These are phyloP conservation scores for Phaeotremella skinneri DNA, from an alignment of 768 basidiomycete species.

Conservation along the genomic window DNA sequence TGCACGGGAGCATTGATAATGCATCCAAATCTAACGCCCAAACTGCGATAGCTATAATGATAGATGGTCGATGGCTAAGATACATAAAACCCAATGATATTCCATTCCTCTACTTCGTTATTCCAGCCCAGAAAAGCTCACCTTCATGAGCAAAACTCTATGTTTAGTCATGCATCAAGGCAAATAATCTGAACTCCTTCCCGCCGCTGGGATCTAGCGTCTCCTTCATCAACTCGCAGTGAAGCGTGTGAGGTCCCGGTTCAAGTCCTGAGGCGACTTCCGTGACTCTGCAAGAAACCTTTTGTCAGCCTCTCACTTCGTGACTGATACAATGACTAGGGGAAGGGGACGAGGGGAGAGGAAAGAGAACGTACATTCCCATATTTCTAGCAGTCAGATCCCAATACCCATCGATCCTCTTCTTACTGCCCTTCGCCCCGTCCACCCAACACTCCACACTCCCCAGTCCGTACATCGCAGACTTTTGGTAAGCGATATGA, in stretches of 20 bases:
- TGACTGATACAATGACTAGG: not conserved
- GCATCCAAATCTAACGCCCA: too few relatives aligned
- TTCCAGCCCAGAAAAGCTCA: too few relatives aligned
- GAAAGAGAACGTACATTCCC: conserved; percentile 39
- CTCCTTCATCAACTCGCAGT: conserved; percentile 41
- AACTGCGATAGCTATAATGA: too few relatives aligned
- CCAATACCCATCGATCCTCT: conserved; percentile 41
- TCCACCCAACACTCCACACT: conserved; percentile 44
- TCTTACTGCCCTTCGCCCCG: conserved; percentile 21
- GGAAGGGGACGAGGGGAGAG: not conserved
- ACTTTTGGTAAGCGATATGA: conserved; percentile 34
- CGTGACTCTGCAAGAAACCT: conserved; percentile 20
- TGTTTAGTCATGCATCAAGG: conserved; percentile 39
- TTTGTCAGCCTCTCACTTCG: conserved; percentile 4
- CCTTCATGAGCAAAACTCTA: too few relatives aligned
- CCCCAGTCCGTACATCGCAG: conserved; percentile 32
- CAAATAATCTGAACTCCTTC: conserved; percentile 45
- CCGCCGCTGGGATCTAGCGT: conserved; percentile 46
- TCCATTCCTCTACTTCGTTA: too few relatives aligned
- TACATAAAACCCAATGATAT: too few relatives aligned
- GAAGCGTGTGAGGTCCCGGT: conserved; percentile 40
- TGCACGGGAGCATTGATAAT: too few relatives aligned
- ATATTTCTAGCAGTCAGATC: conserved; percentile 41
- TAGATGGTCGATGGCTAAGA: too few relatives aligned
- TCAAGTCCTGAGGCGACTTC: conserved; percentile 29